Percentiles rank a stretch among this genome's conserved stretches.
Conservation (phyloP, 805 yeast species). For the Saccharomyces eubayanus region DNA sequence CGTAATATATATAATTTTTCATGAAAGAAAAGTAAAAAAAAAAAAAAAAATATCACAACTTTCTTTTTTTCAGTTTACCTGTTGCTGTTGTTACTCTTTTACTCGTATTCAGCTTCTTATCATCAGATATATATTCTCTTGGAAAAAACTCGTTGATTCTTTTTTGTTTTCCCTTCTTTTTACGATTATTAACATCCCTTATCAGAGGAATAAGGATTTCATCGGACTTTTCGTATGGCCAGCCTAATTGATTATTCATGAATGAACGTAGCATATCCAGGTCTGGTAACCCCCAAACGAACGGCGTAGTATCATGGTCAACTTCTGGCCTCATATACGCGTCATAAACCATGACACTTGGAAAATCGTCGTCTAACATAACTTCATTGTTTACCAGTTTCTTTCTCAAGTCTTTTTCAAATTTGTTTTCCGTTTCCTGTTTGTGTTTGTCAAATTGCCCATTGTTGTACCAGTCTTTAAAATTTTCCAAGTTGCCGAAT, state of each 20-base stretch:
- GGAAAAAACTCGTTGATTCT: constrained; percentile 65
- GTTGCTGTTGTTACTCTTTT: constrained; percentile 58
- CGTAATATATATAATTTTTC: background rate
- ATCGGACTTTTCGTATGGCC: constrained; percentile 71
- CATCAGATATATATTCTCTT: constrained; percentile 41
- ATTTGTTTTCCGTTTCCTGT: constrained; percentile 36
- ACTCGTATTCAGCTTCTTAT: constrained; percentile 43
- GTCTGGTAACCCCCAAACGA: constrained; percentile 88
- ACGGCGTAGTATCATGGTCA: constrained; percentile 67
- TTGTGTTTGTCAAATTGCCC: constrained; percentile 37
- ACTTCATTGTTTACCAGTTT: constrained; percentile 46
- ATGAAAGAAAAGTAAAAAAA: background rate
- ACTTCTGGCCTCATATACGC: constrained; percentile 81
- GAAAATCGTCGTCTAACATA: constrained; percentile 57
- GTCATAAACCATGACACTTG: constrained; percentile 55
- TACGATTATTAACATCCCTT: constrained; percentile 61
- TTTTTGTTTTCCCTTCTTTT: constrained; percentile 46
- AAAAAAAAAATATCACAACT: constrained; percentile 6
- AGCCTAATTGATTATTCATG: constrained; percentile 63
- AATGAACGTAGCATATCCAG: constrained; percentile 68
- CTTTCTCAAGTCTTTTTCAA: constrained; percentile 51
- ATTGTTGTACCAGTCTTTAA: constrained; percentile 36
- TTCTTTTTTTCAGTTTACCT: constrained; percentile 34
- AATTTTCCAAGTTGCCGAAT: constrained; percentile 42
- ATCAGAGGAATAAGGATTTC: constrained; percentile 81